Percentiles rank a stretch among this genome's conserved stretches.
Evolutionary conservation across 768 basidiomycete species (phyloP).

Genomic region (Boletales sp.): DNA sequence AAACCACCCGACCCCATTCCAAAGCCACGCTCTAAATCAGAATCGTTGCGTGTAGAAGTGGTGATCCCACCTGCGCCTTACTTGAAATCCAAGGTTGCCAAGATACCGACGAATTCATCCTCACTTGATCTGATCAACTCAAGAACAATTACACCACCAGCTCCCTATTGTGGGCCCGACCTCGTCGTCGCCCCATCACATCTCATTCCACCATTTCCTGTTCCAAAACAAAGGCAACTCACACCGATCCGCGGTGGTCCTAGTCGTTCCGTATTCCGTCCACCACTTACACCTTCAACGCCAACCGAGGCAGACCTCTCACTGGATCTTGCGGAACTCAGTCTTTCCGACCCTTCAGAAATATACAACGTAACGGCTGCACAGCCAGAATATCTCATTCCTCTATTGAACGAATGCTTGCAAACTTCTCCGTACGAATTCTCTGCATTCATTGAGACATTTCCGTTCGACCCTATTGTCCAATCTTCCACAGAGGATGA

Average conservation of each 20-base stretch:
- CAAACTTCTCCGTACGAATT: slow-evolving; percentile 73
- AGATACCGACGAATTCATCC: slow-evolving; percentile 9
- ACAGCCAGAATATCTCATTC: slow-evolving; percentile 53
- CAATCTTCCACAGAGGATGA: slow-evolving; percentile 28
- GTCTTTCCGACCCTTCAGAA: slow-evolving; percentile 47
- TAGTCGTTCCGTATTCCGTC: slow-evolving; percentile 31
- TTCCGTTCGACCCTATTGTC: slow-evolving; percentile 72
- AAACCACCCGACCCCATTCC: slow-evolving; percentile 3
- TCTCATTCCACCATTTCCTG: slow-evolving; percentile 12
- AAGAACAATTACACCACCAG: neutral
- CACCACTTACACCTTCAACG: slow-evolving; percentile 55
- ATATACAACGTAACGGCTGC: slow-evolving; percentile 41
- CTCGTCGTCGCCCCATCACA: slow-evolving; percentile 1
- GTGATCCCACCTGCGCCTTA: slow-evolving; percentile 36
- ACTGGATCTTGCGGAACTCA: slow-evolving; percentile 32
- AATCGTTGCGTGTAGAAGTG: slow-evolving; percentile 35
- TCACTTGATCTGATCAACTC: slow-evolving; percentile 3
- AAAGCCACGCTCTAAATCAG: slow-evolving; percentile 15
- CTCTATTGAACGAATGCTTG: slow-evolving; percentile 67
- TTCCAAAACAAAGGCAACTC: slow-evolving; percentile 51
- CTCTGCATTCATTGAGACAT: slow-evolving; percentile 77
- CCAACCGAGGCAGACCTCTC: slow-evolving; percentile 47
- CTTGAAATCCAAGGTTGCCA: slow-evolving; percentile 15
- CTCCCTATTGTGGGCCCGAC: neutral
- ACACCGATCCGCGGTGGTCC: slow-evolving; percentile 60